Evolutionary conservation across 2,329 filamentous ascomycete species (phyloP).

Genomic region (Cladosporium sp.): DNA sequence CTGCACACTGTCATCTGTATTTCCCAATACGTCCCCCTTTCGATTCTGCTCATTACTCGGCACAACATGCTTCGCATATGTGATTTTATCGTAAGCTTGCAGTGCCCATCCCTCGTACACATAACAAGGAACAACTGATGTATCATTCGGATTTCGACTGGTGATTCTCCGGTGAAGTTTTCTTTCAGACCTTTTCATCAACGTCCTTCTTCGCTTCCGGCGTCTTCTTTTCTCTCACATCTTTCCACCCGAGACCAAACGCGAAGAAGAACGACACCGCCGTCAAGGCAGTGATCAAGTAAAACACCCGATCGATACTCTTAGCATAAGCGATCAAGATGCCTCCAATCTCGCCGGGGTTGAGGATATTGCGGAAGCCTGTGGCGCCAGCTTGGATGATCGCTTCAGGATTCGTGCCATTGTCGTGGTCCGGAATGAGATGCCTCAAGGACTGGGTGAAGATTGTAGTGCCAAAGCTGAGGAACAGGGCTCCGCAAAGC

Average conservation of each 20-base stretch:
- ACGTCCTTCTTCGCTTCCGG: not conserved
- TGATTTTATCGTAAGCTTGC: too few species aligned
- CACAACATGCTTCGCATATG: too few species aligned
- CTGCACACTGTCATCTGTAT: too few species aligned
- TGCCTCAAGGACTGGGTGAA: conserved; percentile 34
- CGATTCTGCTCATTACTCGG: too few species aligned
- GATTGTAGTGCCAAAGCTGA: conserved; percentile 28
- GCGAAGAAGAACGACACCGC: conserved; percentile 31
- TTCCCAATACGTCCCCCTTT: too few species aligned
- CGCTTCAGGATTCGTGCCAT: conserved; percentile 26
- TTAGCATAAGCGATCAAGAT: conserved; percentile 41
- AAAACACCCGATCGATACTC: conserved; percentile 38
- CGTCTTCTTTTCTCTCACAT: conserved; percentile 32
- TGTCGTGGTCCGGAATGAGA: conserved; percentile 29
- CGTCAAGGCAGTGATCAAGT: conserved; percentile 32
- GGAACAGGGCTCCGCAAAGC: conserved; percentile 29
- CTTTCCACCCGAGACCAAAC: conserved; percentile 46
- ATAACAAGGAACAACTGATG: too few species aligned
- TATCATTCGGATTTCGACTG: too few species aligned
- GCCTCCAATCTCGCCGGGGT: conserved; percentile 27
- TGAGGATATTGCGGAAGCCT: conserved; percentile 33
- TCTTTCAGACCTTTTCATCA: not conserved
- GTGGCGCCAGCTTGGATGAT: conserved; percentile 44
- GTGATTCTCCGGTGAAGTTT: too few species aligned
- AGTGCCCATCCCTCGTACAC: too few species aligned